A percentile compares a stretch with the other conserved stretches of the same genome.
Evolutionary conservation across 75 land plant genomes (phyloP).

Genomic region (Pseudotsuga menziesii): DNA sequence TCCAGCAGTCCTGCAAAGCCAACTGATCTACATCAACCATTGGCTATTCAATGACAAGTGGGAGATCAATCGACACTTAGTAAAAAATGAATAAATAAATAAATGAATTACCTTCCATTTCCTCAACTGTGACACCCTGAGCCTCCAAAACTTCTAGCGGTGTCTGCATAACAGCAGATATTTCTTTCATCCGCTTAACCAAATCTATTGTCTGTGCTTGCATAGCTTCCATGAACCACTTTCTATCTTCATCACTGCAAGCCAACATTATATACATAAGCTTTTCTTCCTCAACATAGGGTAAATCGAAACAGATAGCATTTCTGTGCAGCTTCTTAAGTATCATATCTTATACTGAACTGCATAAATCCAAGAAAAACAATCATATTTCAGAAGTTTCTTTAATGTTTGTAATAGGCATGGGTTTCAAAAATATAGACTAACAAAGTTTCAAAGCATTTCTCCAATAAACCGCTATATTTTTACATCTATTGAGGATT

Average conservation of each 20-base stretch:
- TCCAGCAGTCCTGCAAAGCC: constrained; percentile 75
- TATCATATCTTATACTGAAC: no score
- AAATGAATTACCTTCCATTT: constrained; percentile 68
- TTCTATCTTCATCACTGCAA: constrained; percentile 86
- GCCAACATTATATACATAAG: background rate
- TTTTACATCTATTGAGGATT: background rate
- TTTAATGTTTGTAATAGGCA: background rate
- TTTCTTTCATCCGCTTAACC: constrained; percentile 91
- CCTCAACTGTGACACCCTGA: constrained; percentile 78
- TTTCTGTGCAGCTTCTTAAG: no score
- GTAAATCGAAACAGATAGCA: background rate
- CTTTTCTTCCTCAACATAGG: background rate
- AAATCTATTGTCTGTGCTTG: constrained; percentile 84
- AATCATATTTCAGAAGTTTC: background rate
- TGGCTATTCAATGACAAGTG: background rate
- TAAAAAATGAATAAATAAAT: background rate
- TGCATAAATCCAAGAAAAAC: background rate
- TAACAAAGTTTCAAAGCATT: background rate
- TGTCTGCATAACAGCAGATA: constrained; percentile 77
- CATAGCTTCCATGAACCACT: constrained; percentile 99
- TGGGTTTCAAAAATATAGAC: background rate
- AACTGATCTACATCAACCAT: background rate
- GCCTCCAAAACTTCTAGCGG: constrained; percentile 72
- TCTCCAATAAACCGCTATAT: background rate
- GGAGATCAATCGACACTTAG: background rate